These are phyloP conservation scores for Pleurozium schreberi DNA, from an alignment of 225 moss, liverwort and hornwort genomes.

Conservation along the genomic window DNA sequence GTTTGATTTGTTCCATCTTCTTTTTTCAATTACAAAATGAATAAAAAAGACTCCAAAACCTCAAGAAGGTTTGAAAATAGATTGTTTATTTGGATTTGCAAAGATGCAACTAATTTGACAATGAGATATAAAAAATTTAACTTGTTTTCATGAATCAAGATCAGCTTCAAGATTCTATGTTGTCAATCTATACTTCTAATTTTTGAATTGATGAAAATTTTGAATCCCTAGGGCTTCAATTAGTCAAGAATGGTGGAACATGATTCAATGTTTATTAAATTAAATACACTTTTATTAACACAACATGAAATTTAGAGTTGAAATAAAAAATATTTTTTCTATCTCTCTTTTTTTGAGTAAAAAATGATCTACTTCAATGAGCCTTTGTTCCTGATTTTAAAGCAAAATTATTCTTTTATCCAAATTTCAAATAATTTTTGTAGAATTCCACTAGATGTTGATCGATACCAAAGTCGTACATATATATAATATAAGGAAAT, in stretches of 20 bases:
- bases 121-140: fast-evolving
- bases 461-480: neutral
- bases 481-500: neutral
- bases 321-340: neutral
- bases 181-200: neutral
- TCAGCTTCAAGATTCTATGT: neutral
- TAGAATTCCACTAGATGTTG: neutral
- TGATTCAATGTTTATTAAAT: neutral
- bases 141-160: neutral
- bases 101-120: neutral
- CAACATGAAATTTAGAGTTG: neutral
- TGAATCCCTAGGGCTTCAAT: neutral
- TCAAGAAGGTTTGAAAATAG: neutral
- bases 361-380: neutral
- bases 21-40: neutral
- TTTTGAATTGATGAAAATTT: neutral
- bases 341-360: no score
- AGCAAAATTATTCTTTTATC: neutral
- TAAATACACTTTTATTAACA: neutral
- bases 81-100: neutral
- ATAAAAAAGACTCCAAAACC: no score
- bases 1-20: neutral
- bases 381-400: neutral
- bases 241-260: neutral
- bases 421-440: neutral